These are phyloP conservation scores for Desmodesmus armatus DNA, from an alignment of 139 green algal species.

Conservation along the genomic window DNA sequence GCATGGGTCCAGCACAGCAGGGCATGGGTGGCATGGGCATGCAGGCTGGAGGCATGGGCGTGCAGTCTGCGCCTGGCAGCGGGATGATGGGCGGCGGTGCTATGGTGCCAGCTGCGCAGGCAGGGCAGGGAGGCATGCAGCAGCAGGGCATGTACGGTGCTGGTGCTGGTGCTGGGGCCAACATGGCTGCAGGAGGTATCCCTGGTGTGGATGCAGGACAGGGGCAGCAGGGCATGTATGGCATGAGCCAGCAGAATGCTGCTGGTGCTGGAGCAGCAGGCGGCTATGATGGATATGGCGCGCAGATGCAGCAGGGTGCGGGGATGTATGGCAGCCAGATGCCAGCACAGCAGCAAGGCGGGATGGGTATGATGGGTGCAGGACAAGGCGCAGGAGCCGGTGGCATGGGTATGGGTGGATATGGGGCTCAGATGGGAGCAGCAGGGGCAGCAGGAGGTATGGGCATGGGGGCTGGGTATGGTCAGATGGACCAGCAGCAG, in stretches of 20 bases:
- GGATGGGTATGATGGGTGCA: neutral
- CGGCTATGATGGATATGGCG: neutral
- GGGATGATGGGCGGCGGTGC: too few species aligned
- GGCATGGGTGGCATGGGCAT: slow-evolving; percentile 18
- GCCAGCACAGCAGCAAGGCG: neutral
- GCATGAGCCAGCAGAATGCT: neutral
- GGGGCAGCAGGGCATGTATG: too few species aligned
- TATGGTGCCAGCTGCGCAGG: too few species aligned
- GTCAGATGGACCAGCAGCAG: neutral
- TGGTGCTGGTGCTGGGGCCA: neutral
- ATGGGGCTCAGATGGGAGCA: slow-evolving; percentile 8
- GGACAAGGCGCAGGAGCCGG: neutral
- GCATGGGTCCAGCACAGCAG: neutral
- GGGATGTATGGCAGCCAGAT: slow-evolving; percentile 16
- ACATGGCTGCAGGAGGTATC: too few species aligned
- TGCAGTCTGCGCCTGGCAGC: neutral
- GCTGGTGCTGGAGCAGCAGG: neutral
- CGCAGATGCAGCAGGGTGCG: slow-evolving; percentile 1
- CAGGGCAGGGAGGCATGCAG: too few species aligned
- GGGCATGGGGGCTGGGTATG: neutral
- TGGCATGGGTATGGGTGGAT: neutral
- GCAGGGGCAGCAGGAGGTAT: neutral
- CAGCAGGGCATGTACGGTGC: too few species aligned
- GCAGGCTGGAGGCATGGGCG: neutral
- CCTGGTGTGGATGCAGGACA: too few species aligned